These are phyloP conservation scores for Choiromyces venosus DNA, from an alignment of 495 filamentous ascomycete genomes.

Conservation along the genomic window DNA sequence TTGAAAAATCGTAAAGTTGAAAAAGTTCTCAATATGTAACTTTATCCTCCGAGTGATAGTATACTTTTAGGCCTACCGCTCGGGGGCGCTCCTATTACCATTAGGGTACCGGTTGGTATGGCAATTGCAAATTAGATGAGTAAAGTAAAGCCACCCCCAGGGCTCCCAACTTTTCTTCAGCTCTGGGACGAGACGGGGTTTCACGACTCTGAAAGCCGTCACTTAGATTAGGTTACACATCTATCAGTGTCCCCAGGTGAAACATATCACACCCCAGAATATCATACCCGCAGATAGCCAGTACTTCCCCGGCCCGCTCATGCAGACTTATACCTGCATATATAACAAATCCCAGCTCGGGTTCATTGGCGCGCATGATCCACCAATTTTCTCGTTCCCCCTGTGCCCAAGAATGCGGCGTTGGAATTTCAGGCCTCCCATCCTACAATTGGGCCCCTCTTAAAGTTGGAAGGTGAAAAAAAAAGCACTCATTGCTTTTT, in stretches of 20 bases:
- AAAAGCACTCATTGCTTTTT: not conserved
- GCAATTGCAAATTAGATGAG: not conserved
- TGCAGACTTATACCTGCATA: not conserved
- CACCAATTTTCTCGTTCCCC: not conserved
- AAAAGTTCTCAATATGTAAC: not conserved
- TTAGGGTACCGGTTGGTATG: not conserved
- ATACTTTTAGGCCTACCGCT: not conserved
- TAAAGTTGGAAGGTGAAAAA: not conserved
- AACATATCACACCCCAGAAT: not conserved
- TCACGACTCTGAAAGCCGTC: not conserved
- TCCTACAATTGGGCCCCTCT: not conserved
- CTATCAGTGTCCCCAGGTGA: not conserved
- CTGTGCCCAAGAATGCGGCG: not conserved
- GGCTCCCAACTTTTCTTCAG: not conserved
- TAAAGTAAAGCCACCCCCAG: not conserved
- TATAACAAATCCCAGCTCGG: not conserved
- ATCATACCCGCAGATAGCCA: not conserved
- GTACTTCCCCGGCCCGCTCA: not conserved
- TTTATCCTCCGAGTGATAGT: conserved; percentile 1
- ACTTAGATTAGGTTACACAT: not conserved
- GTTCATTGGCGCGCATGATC: not conserved
- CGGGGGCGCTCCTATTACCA: not conserved
- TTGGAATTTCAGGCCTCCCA: not conserved
- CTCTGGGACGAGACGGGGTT: not conserved
- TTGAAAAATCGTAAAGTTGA: not conserved